Conservation (phyloP, 805 yeast genomes). For the Wickerhamomyces ciferrii region DNA sequence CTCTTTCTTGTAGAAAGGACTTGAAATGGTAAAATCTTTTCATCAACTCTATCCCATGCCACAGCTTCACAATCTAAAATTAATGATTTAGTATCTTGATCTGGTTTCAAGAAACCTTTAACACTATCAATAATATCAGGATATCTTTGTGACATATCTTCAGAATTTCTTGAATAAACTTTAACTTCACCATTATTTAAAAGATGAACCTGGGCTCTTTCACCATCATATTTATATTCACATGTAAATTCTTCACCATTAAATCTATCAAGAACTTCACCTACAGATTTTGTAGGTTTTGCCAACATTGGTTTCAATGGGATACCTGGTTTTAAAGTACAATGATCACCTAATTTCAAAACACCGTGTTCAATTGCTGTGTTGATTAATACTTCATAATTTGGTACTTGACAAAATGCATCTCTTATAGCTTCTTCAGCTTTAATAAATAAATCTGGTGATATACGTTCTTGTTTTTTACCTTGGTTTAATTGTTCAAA, state of each 20-base stretch:
- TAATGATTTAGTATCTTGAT: conserved; percentile 41
- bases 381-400: conserved; percentile 73
- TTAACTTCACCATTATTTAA: conserved; percentile 58
- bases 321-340: conserved; percentile 82
- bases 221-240: conserved; percentile 97
- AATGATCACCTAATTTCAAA: conserved; percentile 53
- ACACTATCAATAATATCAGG: conserved; percentile 81
- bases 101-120: conserved; percentile 45
- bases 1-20: conserved; percentile 89
- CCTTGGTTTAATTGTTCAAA: conserved; percentile 42
- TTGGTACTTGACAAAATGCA: conserved; percentile 86
- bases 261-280: conserved; percentile 89
- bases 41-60: conserved; percentile 81
- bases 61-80: conserved; percentile 96
- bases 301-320: conserved; percentile 98
- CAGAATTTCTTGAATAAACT: conserved; percentile 91
- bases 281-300: conserved; percentile 89
- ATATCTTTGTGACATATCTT: conserved; percentile 93
- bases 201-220: conserved; percentile 90
- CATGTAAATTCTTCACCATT: conserved; percentile 84
- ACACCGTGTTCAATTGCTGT: conserved; percentile 67
- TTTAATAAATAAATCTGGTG: conserved; percentile 39
- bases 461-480: conserved; percentile 19
- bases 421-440: conserved; percentile 82
- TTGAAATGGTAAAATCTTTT: conserved; percentile 91